Conservation (phyloP, 208 protist genomes). For the Angomonas ambiguus region DNA sequence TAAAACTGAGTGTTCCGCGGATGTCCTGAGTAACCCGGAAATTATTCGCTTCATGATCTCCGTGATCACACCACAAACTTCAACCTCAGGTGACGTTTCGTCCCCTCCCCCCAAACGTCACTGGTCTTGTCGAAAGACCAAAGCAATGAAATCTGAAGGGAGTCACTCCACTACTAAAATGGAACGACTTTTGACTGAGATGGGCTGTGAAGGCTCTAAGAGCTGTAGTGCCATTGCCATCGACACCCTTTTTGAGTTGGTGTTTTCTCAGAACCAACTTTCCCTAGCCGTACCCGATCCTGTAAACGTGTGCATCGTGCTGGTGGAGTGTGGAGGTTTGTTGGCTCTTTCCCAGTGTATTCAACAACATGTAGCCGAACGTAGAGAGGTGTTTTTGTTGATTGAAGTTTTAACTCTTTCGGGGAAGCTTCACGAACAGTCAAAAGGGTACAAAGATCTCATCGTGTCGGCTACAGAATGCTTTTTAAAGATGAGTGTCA, state of each 20-base stretch:
- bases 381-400: slow-evolving; percentile 13
- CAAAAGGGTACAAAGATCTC: background rate
- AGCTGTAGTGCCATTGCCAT: background rate
- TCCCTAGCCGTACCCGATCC: background rate
- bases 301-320: background rate
- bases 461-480: background rate
- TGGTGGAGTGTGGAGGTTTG: background rate
- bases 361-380: background rate
- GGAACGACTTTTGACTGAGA: background rate
- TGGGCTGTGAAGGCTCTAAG: background rate
- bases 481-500: background rate
- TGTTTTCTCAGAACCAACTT: slow-evolving; percentile 8
- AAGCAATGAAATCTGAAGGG: background rate
- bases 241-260: slow-evolving; percentile 6
- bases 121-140: background rate
- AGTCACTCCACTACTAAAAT: background rate
- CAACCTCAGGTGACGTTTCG: background rate
- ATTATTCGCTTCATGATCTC: background rate
- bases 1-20: background rate
- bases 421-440: background rate
- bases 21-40: background rate
- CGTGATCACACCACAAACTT: background rate
- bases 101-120: background rate
- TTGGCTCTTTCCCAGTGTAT: background rate
- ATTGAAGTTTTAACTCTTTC: slow-evolving; percentile 47